These are phyloP conservation scores for Vanilla planifolia DNA, from an alignment of 106 monocot genomes.

Conservation along the genomic window DNA sequence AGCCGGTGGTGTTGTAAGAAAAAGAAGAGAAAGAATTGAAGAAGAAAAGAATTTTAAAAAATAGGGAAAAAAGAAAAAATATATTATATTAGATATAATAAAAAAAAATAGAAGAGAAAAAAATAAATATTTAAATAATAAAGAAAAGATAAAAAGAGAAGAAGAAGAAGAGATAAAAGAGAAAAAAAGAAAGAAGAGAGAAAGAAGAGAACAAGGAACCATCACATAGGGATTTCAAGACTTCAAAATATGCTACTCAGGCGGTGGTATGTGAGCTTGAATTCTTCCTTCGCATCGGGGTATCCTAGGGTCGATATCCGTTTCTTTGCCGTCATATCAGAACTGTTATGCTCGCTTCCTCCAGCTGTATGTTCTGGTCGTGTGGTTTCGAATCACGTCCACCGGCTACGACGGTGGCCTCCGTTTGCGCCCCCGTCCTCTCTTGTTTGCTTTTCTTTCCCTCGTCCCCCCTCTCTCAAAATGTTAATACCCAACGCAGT, in stretches of 20 bases:
- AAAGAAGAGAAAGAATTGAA: too few species aligned
- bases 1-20: too few species aligned
- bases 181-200: background rate
- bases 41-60: too few species aligned
- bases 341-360: too few species aligned
- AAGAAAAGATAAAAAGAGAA: background rate
- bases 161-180: background rate
- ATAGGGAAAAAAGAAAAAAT: too few species aligned
- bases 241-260: background rate
- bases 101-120: too few species aligned
- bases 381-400: background rate
- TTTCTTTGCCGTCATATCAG: background rate
- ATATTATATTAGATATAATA: too few species aligned
- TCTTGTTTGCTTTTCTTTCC: background rate
- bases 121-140: too few species aligned
- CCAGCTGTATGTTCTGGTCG: background rate
- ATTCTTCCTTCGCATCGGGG: constrained; percentile 4
- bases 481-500: background rate
- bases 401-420: background rate
- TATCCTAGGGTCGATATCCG: background rate
- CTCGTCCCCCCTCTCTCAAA: background rate
- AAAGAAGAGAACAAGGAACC: background rate
- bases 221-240: background rate
- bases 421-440: background rate
- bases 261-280: too few species aligned